phyloP scores from a whole-genome alignment of 177 flowering plant species.

The Vitis hybrid region DNA sequence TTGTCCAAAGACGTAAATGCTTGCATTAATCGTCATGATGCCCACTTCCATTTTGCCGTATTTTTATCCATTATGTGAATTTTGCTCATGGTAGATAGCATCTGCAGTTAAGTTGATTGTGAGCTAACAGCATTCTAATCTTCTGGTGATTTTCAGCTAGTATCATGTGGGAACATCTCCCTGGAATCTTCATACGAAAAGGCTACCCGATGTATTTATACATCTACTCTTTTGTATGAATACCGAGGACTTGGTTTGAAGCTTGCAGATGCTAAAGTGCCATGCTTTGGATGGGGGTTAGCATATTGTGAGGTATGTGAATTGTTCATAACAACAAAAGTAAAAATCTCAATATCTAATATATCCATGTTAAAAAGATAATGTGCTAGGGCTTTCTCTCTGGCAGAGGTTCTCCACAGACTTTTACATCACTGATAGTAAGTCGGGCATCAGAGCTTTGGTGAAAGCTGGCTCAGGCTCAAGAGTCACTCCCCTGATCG shows the following conservation, averaged over 20 bases:
- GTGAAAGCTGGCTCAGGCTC: conserved; percentile 60
- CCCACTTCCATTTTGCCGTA: too few species aligned
- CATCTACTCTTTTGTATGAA: conserved; percentile 55
- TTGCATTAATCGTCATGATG: too few species aligned
- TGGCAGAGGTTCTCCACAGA: conserved; percentile 64
- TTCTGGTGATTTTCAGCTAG: conserved; percentile 41
- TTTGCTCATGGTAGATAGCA: conserved; percentile 1
- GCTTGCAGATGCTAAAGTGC: conserved; percentile 17
- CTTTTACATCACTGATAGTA: conserved; percentile 49
- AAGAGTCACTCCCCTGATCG: conserved; percentile 46
- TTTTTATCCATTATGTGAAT: background rate
- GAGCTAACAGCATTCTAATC: conserved; percentile 5
- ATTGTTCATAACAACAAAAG: background rate
- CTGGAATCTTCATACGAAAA: conserved; percentile 67
- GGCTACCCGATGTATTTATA: conserved; percentile 50
- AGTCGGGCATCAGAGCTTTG: conserved; percentile 48
- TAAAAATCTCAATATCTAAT: background rate
- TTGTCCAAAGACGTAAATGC: too few species aligned
- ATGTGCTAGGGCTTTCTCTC: conserved; percentile 10
- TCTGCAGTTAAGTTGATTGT: background rate
- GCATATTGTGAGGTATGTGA: conserved; percentile 50
- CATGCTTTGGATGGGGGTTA: conserved; percentile 43
- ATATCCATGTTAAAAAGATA: conserved; percentile 1
- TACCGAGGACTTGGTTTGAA: conserved; percentile 25
- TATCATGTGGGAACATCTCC: conserved; percentile 49